phyloP scores from a whole-genome alignment of 2,329 filamentous ascomycete species.

The Bipolaris victoriae region DNA sequence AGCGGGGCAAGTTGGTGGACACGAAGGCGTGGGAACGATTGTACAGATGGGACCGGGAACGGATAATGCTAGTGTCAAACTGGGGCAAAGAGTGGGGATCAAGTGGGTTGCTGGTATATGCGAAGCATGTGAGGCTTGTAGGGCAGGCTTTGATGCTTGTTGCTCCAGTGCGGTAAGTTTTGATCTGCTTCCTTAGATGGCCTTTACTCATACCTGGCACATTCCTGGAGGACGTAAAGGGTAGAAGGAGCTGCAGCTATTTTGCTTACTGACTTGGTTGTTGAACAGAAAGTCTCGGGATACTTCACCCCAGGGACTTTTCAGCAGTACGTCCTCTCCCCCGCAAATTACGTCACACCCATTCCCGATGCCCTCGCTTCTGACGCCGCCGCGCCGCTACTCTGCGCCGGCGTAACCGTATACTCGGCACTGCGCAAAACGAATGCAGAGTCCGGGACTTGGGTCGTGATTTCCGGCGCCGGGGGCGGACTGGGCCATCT shows the following conservation, averaged over 20 bases:
- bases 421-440: conserved; percentile 69
- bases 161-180: conserved; percentile 44
- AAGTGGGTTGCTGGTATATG: conserved; percentile 70
- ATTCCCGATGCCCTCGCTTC: conserved; percentile 67
- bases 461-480: conserved; percentile 62
- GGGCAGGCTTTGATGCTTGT: conserved; percentile 54
- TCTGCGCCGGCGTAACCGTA: conserved; percentile 72
- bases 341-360: conserved; percentile 72
- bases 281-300: conserved; percentile 59
- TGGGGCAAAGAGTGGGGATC: conserved; percentile 73
- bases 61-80: conserved; percentile 62
- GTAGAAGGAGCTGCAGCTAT: neutral
- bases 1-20: conserved; percentile 69
- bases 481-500: conserved; percentile 71
- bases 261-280: neutral
- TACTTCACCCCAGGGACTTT: conserved; percentile 76
- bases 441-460: conserved; percentile 64
- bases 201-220: neutral
- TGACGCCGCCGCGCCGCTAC: conserved; percentile 67
- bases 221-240: neutral
- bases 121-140: conserved; percentile 46
- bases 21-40: conserved; percentile 71
- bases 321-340: conserved; percentile 70
- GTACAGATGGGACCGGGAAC: conserved; percentile 69
- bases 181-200: neutral